phyloP scores from a whole-genome alignment of 495 filamentous ascomycete genomes.

The Penicillium longicatenatum region DNA sequence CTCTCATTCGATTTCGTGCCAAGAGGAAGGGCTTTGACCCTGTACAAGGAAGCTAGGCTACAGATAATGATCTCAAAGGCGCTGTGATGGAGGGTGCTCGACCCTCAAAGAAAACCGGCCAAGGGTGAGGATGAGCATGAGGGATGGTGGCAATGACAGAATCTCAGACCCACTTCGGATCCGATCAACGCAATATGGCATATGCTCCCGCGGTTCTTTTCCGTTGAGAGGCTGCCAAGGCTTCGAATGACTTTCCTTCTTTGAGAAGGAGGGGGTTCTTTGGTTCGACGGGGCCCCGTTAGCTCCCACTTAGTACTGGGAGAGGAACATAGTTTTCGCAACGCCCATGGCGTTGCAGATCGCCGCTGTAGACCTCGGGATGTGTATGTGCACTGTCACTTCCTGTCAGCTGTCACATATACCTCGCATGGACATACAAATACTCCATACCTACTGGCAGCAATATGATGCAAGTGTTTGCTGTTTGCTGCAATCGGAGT shows the following conservation, averaged over 20 bases:
- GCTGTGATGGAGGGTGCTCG: background rate
- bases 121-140: background rate
- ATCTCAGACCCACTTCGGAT: background rate
- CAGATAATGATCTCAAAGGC: background rate
- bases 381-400: background rate
- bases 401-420: background rate
- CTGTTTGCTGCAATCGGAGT: background rate
- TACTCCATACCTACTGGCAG: too few relatives aligned
- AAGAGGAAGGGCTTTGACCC: background rate
- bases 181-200: background rate
- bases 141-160: background rate
- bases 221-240: background rate
- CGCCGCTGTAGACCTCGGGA: background rate
- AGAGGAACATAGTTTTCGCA: background rate
- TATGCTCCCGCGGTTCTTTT: background rate
- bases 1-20: background rate
- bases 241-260: background rate
- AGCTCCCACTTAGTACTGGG: background rate
- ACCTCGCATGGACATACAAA: background rate
- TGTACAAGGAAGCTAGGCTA: background rate
- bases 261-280: background rate
- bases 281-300: background rate
- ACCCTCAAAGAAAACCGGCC: background rate
- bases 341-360: slow-evolving; percentile 1
- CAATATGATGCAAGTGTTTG: too few relatives aligned